Evolutionary conservation across 208 protist species (phyloP).

Genomic region (Herpetomonas samuelpessoai): DNA sequence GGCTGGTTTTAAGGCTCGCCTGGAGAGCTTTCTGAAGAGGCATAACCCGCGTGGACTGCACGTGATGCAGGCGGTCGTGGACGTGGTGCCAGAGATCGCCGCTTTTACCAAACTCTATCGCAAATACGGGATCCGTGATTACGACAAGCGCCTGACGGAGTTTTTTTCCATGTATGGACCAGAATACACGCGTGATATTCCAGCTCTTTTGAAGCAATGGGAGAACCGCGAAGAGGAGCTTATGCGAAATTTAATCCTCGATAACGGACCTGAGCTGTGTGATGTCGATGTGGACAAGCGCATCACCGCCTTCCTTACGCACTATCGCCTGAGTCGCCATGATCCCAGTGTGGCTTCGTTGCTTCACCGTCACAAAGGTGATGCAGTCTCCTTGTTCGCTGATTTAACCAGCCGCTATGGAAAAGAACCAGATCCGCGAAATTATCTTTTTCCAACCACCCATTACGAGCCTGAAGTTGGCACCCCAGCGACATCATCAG

Average conservation of each 20-base stretch:
- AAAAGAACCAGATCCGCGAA: slow-evolving; percentile 67
- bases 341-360: slow-evolving; percentile 24
- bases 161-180: slow-evolving; percentile 74
- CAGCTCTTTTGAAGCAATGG: slow-evolving; percentile 58
- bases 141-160: slow-evolving; percentile 39
- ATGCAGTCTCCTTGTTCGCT: slow-evolving; percentile 31
- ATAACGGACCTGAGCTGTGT: slow-evolving; percentile 66
- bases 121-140: slow-evolving; percentile 65
- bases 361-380: slow-evolving; percentile 11
- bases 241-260: slow-evolving; percentile 67
- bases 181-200: slow-evolving; percentile 35
- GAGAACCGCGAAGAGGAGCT: slow-evolving; percentile 73
- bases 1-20: slow-evolving; percentile 39
- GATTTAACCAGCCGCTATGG: slow-evolving; percentile 40
- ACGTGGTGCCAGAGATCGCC: slow-evolving; percentile 59
- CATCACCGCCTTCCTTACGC: slow-evolving; percentile 52
- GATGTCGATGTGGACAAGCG: slow-evolving; percentile 47
- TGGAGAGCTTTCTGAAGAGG: slow-evolving; percentile 49
- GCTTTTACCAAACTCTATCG: slow-evolving; percentile 78
- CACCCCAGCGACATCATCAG: neutral
- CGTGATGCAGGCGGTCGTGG: slow-evolving; percentile 57
- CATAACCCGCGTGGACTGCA: slow-evolving; percentile 64
- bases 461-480: slow-evolving; percentile 22
- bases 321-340: slow-evolving; percentile 33
- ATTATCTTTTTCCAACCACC: slow-evolving; percentile 60